Conservation (phyloP, 352 stramenopile species). For the Lagenidium sp. region DNA sequence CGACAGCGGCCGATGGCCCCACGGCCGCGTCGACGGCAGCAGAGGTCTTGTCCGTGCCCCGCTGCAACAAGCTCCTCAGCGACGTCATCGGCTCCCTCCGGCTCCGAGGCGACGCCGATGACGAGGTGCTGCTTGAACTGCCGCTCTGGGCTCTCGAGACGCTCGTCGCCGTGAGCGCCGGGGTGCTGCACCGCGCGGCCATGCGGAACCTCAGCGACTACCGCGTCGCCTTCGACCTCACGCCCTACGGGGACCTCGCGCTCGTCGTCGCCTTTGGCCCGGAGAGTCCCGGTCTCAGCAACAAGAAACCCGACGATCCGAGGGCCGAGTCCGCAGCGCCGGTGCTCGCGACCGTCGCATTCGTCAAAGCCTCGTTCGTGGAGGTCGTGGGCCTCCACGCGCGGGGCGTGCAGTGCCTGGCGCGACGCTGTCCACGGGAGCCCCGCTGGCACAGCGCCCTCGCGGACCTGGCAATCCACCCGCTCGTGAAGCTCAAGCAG, state of each 20-base stretch:
- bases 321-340: constrained; percentile 1
- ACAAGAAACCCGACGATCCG: constrained; percentile 14
- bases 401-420: constrained; percentile 34
- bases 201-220: constrained; percentile 74
- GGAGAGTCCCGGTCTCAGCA: constrained; percentile 26
- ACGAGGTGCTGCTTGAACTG: constrained; percentile 34
- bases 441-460: constrained; percentile 69
- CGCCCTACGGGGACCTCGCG: constrained; percentile 70
- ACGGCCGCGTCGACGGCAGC: neutral
- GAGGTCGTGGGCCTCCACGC: constrained; percentile 55
- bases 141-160: constrained; percentile 64
- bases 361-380: constrained; percentile 42
- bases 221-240: constrained; percentile 73
- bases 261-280: constrained; percentile 64
- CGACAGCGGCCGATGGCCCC: neutral
- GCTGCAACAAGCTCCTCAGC: constrained; percentile 10
- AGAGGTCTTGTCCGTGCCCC: constrained; percentile 8
- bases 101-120: constrained; percentile 4
- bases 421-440: constrained; percentile 54
- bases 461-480: constrained; percentile 62
- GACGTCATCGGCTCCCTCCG: constrained; percentile 7
- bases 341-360: constrained; percentile 28
- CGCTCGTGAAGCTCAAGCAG: constrained; percentile 59
- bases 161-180: constrained; percentile 52
- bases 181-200: constrained; percentile 57